Percentiles rank a stretch among this genome's conserved stretches.
Evolutionary conservation across 805 yeast genomes (phyloP).

Genomic region (Clavispora phyllophila): DNA sequence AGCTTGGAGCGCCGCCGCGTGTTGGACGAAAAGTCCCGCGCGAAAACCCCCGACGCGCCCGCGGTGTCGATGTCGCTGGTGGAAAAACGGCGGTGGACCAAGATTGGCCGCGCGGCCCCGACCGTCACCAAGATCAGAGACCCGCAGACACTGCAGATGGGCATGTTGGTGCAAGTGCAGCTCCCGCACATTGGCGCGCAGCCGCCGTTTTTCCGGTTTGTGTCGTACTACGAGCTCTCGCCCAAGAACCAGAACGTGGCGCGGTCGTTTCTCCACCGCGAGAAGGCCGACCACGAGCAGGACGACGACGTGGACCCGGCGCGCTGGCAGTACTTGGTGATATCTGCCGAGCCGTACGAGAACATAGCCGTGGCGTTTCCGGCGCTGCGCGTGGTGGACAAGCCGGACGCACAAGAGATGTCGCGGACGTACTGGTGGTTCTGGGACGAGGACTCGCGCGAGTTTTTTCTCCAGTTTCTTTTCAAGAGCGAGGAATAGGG

Average conservation of each 20-base stretch:
- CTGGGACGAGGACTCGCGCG: constrained; percentile 68
- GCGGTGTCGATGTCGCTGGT: constrained; percentile 33
- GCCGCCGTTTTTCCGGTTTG: constrained; percentile 65
- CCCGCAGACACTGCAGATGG: constrained; percentile 51
- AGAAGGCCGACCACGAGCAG: constrained; percentile 14
- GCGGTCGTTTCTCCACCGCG: constrained; percentile 21
- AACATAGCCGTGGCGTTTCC: constrained; percentile 76
- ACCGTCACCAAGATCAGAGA: constrained; percentile 66
- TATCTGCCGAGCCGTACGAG: constrained; percentile 90
- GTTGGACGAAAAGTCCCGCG: constrained; percentile 27
- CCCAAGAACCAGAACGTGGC: constrained; percentile 34
- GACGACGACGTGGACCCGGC: constrained; percentile 22
- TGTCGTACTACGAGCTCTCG: constrained; percentile 67
- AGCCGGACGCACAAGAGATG: constrained; percentile 21
- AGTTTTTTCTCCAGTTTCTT: constrained; percentile 67
- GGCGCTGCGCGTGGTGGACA: constrained; percentile 46
- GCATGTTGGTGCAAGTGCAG: constrained; percentile 60
- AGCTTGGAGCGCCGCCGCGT: constrained; percentile 58
- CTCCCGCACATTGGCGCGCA: constrained; percentile 45
- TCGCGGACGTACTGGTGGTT: constrained; percentile 51
- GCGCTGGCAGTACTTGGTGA: constrained; percentile 62
- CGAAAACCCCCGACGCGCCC: constrained; percentile 12
- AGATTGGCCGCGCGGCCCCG: constrained; percentile 72
- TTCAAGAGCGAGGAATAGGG: too few species aligned
- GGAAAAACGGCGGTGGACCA: constrained; percentile 43